Conservation (phyloP, 78 protist species). For the Dictyostelium capitatum region DNA sequence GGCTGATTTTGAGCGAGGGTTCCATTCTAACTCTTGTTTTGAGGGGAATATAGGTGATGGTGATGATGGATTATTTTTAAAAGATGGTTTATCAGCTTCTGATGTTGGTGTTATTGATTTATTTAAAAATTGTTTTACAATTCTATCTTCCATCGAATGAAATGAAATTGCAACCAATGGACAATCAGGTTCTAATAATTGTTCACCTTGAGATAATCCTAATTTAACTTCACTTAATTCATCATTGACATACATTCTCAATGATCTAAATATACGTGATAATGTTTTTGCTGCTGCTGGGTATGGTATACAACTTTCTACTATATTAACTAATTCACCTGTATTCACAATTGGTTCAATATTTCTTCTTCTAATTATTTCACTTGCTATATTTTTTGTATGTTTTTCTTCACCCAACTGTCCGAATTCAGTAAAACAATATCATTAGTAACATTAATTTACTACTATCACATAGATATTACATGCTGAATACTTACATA, state of each 20-base stretch:
- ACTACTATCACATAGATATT: neutral
- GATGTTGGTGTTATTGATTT: neutral
- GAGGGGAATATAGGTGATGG: slow-evolving; percentile 27
- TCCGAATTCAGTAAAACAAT: no score
- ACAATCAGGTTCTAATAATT: slow-evolving; percentile 10
- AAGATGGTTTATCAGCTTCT: neutral
- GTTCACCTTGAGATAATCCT: slow-evolving; percentile 50
- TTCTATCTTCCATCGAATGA: slow-evolving; percentile 76
- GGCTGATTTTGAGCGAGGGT: slow-evolving; percentile 61
- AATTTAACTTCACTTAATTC: slow-evolving; percentile 30
- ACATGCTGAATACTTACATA: neutral
- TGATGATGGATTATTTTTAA: neutral
- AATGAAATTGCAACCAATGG: slow-evolving; percentile 51
- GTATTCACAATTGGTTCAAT: slow-evolving; percentile 26
- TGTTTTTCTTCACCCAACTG: slow-evolving; percentile 72
- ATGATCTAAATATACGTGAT: slow-evolving; percentile 57
- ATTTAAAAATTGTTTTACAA: slow-evolving; percentile 25
- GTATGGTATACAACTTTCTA: slow-evolving; percentile 56
- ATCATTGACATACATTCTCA: slow-evolving; percentile 67
- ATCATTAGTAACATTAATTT: neutral
- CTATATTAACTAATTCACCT: slow-evolving; percentile 6
- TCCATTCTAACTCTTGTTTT: slow-evolving; percentile 57
- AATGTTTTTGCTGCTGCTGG: slow-evolving; percentile 57
- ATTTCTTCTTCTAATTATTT: slow-evolving; percentile 25
- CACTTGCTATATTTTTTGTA: slow-evolving; percentile 45